Evolutionary conservation across 306 rosid species (phyloP).

Genomic region (Lagenaria siceraria): DNA sequence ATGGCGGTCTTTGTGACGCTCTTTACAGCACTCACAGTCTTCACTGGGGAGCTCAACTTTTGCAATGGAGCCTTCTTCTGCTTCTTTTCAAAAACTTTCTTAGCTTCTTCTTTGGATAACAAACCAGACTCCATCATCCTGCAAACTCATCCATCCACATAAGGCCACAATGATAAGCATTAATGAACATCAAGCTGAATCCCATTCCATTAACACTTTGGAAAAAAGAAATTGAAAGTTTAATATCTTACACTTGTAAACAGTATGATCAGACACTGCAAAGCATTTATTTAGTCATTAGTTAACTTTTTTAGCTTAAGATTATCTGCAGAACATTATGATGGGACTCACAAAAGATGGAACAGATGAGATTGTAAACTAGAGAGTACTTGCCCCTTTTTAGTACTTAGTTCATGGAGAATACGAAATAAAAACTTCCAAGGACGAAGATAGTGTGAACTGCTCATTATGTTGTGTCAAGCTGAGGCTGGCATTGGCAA

Average conservation of each 20-base stretch:
- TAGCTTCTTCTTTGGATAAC: conserved; percentile 55
- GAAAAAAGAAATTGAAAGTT: neutral
- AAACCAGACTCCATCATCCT: conserved; percentile 96
- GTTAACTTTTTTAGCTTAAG: neutral
- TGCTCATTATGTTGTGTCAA: neutral
- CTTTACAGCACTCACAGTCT: conserved; percentile 23
- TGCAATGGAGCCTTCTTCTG: conserved; percentile 35
- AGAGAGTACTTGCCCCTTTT: neutral
- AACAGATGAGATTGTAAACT: neutral
- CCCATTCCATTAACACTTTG: neutral
- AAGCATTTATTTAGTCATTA: neutral
- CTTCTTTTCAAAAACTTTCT: conserved; percentile 48
- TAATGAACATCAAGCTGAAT: neutral
- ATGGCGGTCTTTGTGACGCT: conserved; percentile 22
- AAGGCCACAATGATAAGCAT: neutral
- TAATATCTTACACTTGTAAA: no score
- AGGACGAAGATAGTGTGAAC: neutral
- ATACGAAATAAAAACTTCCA: no score
- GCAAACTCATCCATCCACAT: conserved; percentile 3
- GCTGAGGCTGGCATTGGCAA: neutral
- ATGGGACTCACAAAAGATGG: neutral
- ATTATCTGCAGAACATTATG: neutral
- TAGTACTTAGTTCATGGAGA: neutral
- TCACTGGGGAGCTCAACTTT: conserved; percentile 39
- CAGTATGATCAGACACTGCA: neutral